Conservation (phyloP, 2,329 filamentous ascomycete species). For the Cytospora piceae region DNA sequence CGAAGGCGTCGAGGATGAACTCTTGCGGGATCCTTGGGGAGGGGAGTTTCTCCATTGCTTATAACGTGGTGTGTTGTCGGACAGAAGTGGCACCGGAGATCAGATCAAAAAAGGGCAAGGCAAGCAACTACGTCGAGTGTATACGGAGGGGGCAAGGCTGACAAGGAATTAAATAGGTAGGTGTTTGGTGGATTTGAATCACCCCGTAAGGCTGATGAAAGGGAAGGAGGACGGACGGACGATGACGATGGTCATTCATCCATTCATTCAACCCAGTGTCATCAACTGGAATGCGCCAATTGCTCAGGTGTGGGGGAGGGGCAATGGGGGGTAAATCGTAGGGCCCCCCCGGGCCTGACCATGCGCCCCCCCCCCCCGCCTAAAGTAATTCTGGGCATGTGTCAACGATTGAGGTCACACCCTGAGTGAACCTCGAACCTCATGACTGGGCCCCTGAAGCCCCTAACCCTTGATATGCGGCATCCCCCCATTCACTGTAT, state of each 20-base stretch:
- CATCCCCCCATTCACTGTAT: too few species aligned
- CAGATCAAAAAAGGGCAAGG: neutral
- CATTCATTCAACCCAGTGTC: neutral
- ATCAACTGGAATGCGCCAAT: conserved; percentile 9
- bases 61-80: neutral
- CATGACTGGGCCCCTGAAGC: too few species aligned
- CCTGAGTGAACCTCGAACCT: too few species aligned
- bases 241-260: conserved; percentile 6
- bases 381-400: too few species aligned
- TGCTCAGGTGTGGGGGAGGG: conserved; percentile 15
- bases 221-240: neutral
- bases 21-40: conserved; percentile 69
- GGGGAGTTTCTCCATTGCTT: conserved; percentile 20
- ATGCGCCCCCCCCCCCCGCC: too few species aligned
- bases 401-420: too few species aligned
- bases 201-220: conserved; percentile 10
- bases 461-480: neutral
- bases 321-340: neutral
- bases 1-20: conserved; percentile 92
- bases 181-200: neutral
- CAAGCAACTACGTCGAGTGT: neutral
- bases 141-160: conserved; percentile 4
- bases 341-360: too few species aligned
- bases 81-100: neutral
- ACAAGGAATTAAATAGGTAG: neutral